Percentiles rank a stretch among this genome's conserved stretches.
Evolutionary conservation across 805 yeast genomes (phyloP).

Genomic region (Kodamaea hsintzibuensis): DNA sequence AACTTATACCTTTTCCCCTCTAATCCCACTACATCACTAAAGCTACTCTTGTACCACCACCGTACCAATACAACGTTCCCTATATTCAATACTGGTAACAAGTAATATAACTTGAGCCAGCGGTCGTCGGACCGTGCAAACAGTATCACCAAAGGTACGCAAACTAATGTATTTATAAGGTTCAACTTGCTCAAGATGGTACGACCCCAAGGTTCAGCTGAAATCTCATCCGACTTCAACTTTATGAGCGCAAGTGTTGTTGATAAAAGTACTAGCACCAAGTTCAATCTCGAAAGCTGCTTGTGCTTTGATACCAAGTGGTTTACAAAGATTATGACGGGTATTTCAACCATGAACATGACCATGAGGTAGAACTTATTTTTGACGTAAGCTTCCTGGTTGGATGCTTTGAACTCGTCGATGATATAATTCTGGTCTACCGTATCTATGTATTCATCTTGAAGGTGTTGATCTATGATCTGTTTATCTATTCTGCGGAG

Average conservation of each 20-base stretch:
- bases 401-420: constrained; percentile 15
- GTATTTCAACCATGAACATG: constrained; percentile 14
- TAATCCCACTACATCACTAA: constrained; percentile 15
- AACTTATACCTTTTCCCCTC: constrained; percentile 21
- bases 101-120: constrained; percentile 11
- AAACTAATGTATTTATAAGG: constrained; percentile 13
- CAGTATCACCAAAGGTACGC: constrained; percentile 15
- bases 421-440: constrained; percentile 27
- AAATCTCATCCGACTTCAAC: constrained; percentile 7
- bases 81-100: constrained; percentile 21
- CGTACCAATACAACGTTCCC: constrained; percentile 15
- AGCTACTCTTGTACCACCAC: constrained; percentile 15
- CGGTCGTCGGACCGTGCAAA: not conserved
- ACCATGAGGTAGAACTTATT: constrained; percentile 12
- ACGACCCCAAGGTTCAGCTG: not conserved
- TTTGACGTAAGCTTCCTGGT: constrained; percentile 12
- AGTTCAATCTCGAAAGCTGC: constrained; percentile 2
- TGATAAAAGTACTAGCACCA: constrained; percentile 10
- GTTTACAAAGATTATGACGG: constrained; percentile 4
- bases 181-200: not conserved
- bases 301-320: constrained; percentile 2
- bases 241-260: constrained; percentile 7
- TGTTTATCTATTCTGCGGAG: constrained; percentile 22
- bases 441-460: constrained; percentile 15
- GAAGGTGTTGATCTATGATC: constrained; percentile 19